A percentile compares a stretch with the other conserved stretches of the same genome.
Conservation (phyloP, 345 rosid species). For the Salix exigua region DNA sequence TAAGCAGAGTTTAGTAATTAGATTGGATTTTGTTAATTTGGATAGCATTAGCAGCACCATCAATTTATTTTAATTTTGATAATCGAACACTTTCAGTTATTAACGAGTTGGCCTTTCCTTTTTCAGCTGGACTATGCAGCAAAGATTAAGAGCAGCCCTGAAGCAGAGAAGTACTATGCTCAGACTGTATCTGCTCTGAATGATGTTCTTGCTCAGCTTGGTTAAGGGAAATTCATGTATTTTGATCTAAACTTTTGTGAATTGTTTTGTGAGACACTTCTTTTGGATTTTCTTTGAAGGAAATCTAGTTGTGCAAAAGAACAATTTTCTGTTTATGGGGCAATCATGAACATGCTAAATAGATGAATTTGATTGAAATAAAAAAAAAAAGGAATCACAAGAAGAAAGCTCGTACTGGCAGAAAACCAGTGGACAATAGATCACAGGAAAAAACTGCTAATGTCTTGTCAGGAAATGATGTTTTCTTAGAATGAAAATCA, state of each 20-base stretch:
- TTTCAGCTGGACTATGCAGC: constrained; percentile 86
- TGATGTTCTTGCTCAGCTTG: constrained; percentile 84
- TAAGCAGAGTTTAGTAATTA: constrained; percentile 16
- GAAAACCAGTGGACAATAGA: not conserved
- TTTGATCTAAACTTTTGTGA: constrained; percentile 14
- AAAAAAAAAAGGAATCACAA: not conserved
- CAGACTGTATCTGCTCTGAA: constrained; percentile 69
- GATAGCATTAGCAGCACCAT: too few relatives aligned
- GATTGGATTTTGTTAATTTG: not conserved
- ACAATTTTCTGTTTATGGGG: not conserved
- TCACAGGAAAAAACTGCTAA: not conserved
- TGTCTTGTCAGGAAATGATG: not conserved
- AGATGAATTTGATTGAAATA: not conserved
- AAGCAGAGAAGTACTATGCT: constrained; percentile 84
- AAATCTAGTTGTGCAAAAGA: constrained; percentile 1
- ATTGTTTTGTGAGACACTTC: constrained; percentile 11
- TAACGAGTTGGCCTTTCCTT: not conserved
- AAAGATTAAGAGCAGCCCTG: constrained; percentile 68
- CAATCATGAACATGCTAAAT: not conserved
- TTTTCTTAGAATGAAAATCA: not conserved
- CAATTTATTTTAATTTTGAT: not conserved
- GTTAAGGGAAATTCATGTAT: constrained; percentile 35
- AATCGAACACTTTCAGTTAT: not conserved
- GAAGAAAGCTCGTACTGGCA: not conserved
- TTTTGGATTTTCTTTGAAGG: constrained; percentile 14